These are phyloP conservation scores for Houttuynia cordata DNA, from an alignment of 164 flowering plant genomes.

Conservation along the genomic window DNA sequence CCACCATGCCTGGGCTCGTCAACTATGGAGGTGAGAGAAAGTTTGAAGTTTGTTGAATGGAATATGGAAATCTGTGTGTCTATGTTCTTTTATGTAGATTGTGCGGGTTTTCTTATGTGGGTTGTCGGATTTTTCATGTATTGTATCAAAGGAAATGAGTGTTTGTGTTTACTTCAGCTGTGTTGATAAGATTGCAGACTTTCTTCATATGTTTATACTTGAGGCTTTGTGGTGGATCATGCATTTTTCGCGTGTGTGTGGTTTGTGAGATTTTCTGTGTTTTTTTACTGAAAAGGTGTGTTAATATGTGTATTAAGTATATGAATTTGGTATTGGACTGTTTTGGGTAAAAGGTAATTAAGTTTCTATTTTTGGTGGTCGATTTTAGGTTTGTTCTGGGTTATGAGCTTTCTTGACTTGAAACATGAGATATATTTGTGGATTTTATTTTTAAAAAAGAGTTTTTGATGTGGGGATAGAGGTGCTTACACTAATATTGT, in stretches of 20 bases:
- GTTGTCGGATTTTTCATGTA: background rate
- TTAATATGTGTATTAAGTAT: no score
- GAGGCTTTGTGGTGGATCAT: background rate
- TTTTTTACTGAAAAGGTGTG: no score
- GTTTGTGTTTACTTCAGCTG: background rate
- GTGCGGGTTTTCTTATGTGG: background rate
- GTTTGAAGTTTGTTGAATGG: background rate
- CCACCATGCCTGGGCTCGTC: constrained; percentile 27
- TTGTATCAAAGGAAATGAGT: background rate
- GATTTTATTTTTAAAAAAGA: background rate
- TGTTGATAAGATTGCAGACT: background rate
- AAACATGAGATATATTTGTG: background rate
- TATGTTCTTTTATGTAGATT: background rate
- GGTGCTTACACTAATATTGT: background rate
- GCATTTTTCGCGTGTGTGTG: background rate
- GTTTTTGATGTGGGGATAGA: background rate
- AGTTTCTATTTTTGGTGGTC: no score
- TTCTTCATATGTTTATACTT: background rate
- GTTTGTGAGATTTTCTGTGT: background rate
- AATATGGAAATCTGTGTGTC: background rate
- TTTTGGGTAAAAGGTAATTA: no score
- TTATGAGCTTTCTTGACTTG: no score
- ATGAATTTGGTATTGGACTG: no score
- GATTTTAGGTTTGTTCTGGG: no score
- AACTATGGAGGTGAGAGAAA: constrained; percentile 16